A percentile compares a stretch with the other conserved stretches of the same genome.
phyloP scores from a whole-genome alignment of 1,284 basidiomycete species.

The Ceratobasidium sp. region DNA sequence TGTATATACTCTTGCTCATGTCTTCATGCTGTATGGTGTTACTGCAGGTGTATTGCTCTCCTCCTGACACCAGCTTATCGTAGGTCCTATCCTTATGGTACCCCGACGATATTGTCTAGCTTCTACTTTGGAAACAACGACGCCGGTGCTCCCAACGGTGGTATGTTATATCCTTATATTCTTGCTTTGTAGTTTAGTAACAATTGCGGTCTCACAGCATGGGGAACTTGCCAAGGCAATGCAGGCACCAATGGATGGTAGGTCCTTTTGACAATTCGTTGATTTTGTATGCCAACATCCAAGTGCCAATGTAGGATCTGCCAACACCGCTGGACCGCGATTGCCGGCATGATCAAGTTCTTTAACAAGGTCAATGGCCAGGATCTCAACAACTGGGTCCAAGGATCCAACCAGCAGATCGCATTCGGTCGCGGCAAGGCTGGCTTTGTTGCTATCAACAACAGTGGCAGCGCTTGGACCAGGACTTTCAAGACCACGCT shows the following conservation, averaged over 20 bases:
- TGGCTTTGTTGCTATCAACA: constrained; percentile 72
- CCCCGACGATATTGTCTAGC: constrained; percentile 67
- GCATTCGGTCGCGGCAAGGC: constrained; percentile 67
- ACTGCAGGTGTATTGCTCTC: not conserved
- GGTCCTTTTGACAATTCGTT: not conserved
- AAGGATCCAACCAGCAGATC: constrained; percentile 63
- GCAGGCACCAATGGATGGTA: constrained; percentile 63
- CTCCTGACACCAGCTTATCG: constrained; percentile 6
- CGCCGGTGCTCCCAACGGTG: constrained; percentile 64
- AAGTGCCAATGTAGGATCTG: constrained; percentile 39
- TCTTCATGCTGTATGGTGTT: constrained; percentile 61
- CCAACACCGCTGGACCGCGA: constrained; percentile 65
- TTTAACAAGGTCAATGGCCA: constrained; percentile 59
- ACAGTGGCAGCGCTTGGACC: constrained; percentile 62
- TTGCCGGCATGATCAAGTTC: constrained; percentile 70
- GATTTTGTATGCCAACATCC: not conserved
- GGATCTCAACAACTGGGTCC: constrained; percentile 62
- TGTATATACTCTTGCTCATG: constrained; percentile 63
- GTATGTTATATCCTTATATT: constrained; percentile 46
- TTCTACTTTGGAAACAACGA: constrained; percentile 59
- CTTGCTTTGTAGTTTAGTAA: not conserved
- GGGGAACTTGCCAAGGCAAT: constrained; percentile 62
- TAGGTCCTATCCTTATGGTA: constrained; percentile 68
- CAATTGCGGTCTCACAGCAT: constrained; percentile 48
- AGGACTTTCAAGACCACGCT: constrained; percentile 63